Evolutionary conservation across 1,139 yeast genomes (phyloP).

Genomic region (Candida frijolesensis): DNA sequence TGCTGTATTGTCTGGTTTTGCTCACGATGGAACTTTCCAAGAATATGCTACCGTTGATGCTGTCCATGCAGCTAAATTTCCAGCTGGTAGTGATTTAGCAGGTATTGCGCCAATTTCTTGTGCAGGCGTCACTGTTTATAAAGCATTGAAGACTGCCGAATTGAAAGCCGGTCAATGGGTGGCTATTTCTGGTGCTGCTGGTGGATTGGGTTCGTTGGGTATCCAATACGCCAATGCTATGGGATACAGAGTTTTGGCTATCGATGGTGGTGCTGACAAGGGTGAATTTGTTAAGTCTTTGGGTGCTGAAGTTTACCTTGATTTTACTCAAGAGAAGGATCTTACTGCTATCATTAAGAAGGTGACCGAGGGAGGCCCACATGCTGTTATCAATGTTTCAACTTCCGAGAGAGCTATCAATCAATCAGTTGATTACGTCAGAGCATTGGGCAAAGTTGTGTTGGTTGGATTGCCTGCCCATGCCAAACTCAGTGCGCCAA

Average conservation of each 20-base stretch:
- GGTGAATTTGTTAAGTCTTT: constrained; percentile 53
- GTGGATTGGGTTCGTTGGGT: constrained; percentile 78
- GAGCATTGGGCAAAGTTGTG: constrained; percentile 71
- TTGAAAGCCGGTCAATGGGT: constrained; percentile 73
- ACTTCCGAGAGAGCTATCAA: constrained; percentile 68
- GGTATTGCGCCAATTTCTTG: constrained; percentile 75
- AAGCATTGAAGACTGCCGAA: constrained; percentile 36
- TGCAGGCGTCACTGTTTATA: constrained; percentile 77
- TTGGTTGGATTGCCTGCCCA: constrained; percentile 76
- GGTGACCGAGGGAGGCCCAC: constrained; percentile 77
- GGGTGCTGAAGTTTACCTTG: constrained; percentile 71
- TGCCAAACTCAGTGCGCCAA: constrained; percentile 63
- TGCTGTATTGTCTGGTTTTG: constrained; percentile 74
- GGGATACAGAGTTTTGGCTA: constrained; percentile 74
- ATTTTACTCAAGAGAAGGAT: constrained; percentile 61
- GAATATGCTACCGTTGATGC: constrained; percentile 85
- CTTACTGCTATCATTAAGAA: constrained; percentile 54
- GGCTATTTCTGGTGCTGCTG: constrained; percentile 77
- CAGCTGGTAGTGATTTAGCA: constrained; percentile 71
- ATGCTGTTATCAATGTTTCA: constrained; percentile 73
- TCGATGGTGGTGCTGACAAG: constrained; percentile 75
- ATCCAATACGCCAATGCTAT: constrained; percentile 73
- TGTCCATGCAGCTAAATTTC: constrained; percentile 78
- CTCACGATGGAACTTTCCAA: constrained; percentile 81
- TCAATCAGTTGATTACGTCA: constrained; percentile 64